A percentile compares a stretch with the other conserved stretches of the same genome.
Conservation (phyloP, 176 grass and related monocot genomes). For the Bolboschoenus planiculmis region DNA sequence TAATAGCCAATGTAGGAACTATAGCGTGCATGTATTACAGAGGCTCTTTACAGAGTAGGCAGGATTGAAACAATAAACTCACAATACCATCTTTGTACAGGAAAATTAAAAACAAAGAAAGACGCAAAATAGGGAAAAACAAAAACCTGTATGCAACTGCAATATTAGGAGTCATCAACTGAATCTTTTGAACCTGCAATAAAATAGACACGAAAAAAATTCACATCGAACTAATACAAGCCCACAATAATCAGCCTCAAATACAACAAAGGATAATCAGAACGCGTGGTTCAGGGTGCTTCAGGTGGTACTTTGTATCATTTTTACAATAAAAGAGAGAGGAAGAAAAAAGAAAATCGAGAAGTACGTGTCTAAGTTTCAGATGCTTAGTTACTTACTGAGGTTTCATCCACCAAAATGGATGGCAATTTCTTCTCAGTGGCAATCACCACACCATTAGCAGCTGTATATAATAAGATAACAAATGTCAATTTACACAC, state of each 20-base stretch:
- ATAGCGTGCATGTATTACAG: not conserved
- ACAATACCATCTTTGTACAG: not conserved
- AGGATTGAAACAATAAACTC: not conserved
- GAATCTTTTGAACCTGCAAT: conserved; percentile 89
- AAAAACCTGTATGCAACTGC: conserved; percentile 84
- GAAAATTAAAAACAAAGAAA: not conserved
- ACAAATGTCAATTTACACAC: no score
- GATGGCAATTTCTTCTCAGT: conserved; percentile 71
- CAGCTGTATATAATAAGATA: conserved; percentile 36
- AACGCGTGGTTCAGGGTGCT: not conserved
- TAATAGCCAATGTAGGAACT: not conserved
- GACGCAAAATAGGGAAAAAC: not conserved
- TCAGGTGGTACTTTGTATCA: no score
- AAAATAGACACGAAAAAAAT: conserved; percentile 11
- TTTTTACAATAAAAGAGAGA: no score
- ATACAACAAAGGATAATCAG: not conserved
- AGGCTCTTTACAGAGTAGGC: not conserved
- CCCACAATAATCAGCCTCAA: not conserved
- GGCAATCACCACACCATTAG: conserved; percentile 58
- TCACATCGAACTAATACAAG: not conserved
- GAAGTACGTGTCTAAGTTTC: no score
- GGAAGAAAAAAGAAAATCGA: no score
- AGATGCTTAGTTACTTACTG: conserved; percentile 25
- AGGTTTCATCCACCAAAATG: conserved; percentile 67
- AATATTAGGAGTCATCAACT: conserved; percentile 81